Evolutionary conservation across 306 rosid genomes (phyloP).

Genomic region (Canavalia ensiformis): DNA sequence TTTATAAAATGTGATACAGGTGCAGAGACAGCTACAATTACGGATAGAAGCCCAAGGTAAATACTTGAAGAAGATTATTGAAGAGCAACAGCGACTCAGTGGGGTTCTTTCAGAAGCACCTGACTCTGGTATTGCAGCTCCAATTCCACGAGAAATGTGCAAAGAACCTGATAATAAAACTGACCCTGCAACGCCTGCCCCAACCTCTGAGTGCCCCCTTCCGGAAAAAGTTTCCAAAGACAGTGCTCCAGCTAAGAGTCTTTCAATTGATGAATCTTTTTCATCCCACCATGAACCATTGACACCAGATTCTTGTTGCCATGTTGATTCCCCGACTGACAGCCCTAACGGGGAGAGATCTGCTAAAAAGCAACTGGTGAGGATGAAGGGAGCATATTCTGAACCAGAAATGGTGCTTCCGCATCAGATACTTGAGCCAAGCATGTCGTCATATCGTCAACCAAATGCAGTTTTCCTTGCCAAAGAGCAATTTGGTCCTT

Average conservation of each 20-base stretch:
- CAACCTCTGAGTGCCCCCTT: conserved; percentile 71
- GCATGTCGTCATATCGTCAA: conserved; percentile 67
- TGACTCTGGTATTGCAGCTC: conserved; percentile 49
- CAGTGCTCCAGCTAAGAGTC: conserved; percentile 62
- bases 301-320: conserved; percentile 83
- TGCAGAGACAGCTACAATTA: conserved; percentile 85
- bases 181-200: conserved; percentile 83
- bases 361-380: conserved; percentile 61
- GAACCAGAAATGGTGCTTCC: conserved; percentile 64
- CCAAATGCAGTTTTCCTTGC: conserved; percentile 49
- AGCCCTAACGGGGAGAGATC: conserved; percentile 59
- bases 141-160: conserved; percentile 47
- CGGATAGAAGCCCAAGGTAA: conserved; percentile 92
- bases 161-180: conserved; percentile 65
- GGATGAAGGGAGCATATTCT: conserved; percentile 56
- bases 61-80: conserved; percentile 87
- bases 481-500: conserved; percentile 61
- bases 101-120: conserved; percentile 75
- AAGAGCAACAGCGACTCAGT: conserved; percentile 79
- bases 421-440: conserved; percentile 75
- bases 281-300: conserved; percentile 77
- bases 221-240: conserved; percentile 69
- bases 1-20: conserved; percentile 57
- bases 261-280: conserved; percentile 73
- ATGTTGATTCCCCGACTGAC: conserved; percentile 56